A percentile compares a stretch with the other conserved stretches of the same genome.
phyloP scores from a whole-genome alignment of 495 filamentous ascomycete species.

The Letharia lupina region DNA sequence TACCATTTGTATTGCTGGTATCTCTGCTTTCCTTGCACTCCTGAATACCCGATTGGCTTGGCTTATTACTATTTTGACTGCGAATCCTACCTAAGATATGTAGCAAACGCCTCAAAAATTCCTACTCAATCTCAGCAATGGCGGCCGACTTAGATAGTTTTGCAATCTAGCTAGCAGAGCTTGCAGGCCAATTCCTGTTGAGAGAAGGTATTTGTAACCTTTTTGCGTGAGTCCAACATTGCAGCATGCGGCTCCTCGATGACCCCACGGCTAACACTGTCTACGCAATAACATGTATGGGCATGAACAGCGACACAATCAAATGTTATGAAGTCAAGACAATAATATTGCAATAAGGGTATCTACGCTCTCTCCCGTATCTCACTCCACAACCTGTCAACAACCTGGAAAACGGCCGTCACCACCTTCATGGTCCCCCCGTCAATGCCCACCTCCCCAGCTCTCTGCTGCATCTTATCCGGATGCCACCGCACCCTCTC shows the following conservation, averaged over 20 bases:
- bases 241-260: not conserved
- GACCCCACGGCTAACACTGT: not conserved
- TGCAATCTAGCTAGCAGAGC: conserved; percentile 5
- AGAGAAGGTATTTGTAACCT: not conserved
- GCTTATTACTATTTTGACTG: conserved; percentile 6
- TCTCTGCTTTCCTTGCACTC: not conserved
- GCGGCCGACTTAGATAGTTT: not conserved
- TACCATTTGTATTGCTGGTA: conserved; percentile 10
- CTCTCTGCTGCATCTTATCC: conserved; percentile 91
- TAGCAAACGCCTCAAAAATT: conserved; percentile 9
- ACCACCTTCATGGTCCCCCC: conserved; percentile 65
- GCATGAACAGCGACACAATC: not conserved
- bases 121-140: not conserved
- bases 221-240: not conserved
- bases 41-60: conserved; percentile 18
- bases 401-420: conserved; percentile 84
- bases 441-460: conserved; percentile 58
- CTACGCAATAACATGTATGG: not conserved
- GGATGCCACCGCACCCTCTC: conserved; percentile 96
- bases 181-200: not conserved
- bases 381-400: conserved; percentile 75
- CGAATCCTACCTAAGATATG: not conserved
- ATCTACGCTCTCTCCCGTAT: conserved; percentile 25
- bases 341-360: not conserved
- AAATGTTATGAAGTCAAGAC: not conserved